A percentile compares a stretch with the other conserved stretches of the same genome.
These are phyloP conservation scores for Cystobasidium onofrii DNA, from an alignment of 768 basidiomycete genomes.

Conservation along the genomic window DNA sequence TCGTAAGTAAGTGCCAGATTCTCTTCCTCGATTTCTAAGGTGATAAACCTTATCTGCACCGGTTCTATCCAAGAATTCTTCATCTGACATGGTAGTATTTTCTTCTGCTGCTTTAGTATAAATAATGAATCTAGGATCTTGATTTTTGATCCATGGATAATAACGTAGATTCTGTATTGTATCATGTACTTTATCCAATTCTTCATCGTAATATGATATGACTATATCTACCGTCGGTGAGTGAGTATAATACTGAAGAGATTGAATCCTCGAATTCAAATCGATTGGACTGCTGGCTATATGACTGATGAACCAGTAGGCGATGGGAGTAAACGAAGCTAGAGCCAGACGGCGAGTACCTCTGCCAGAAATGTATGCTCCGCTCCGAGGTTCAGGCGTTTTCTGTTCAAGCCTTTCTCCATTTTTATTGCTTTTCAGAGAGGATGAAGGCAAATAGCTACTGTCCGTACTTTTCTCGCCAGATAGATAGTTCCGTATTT, in stretches of 20 bases:
- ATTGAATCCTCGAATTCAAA: not conserved
- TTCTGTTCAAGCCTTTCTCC: not conserved
- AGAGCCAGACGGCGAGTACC: not conserved
- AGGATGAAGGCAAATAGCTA: not conserved
- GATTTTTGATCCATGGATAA: slow-evolving; percentile 3
- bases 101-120: slow-evolving; percentile 22
- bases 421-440: not conserved
- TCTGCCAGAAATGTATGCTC: not conserved
- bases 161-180: not conserved
- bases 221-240: slow-evolving; percentile 19
- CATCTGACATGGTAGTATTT: slow-evolving; percentile 1
- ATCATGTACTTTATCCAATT: not conserved
- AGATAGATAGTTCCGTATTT: not conserved
- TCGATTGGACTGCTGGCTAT: not conserved
- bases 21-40: slow-evolving; percentile 26
- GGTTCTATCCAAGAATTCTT: not conserved
- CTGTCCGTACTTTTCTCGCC: not conserved
- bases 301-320: not conserved
- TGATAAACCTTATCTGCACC: slow-evolving; percentile 22
- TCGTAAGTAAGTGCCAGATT: slow-evolving; percentile 28
- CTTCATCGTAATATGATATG: slow-evolving; percentile 23
- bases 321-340: not conserved
- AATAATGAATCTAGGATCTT: slow-evolving; percentile 20
- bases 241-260: not conserved
- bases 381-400: not conserved